phyloP scores from a whole-genome alignment of 257 asterid genomes.

The Solanum okadae region DNA sequence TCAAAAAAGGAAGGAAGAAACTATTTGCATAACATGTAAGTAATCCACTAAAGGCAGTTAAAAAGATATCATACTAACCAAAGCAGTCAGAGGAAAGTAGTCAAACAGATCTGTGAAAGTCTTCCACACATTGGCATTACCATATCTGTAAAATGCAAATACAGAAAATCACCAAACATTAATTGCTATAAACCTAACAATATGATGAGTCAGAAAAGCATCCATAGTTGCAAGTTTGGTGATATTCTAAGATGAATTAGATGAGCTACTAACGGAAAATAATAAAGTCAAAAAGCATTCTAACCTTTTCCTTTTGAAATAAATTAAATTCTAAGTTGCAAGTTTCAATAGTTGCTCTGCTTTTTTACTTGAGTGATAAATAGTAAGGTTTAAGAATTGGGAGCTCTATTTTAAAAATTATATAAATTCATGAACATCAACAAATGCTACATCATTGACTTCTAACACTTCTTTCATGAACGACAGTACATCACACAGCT shows the following conservation, averaged over 20 bases:
- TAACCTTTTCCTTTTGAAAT: background rate
- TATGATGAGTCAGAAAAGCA: background rate
- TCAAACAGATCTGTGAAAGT: slow-evolving; percentile 21
- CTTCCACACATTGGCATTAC: slow-evolving; percentile 24
- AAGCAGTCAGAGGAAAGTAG: slow-evolving; percentile 21
- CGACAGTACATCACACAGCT: background rate
- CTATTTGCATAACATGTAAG: background rate
- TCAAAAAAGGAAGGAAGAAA: background rate
- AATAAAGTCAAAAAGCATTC: background rate
- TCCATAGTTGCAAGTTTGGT: background rate
- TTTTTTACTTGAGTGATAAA: background rate
- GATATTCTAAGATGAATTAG: background rate
- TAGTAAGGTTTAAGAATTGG: background rate
- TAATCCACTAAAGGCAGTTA: background rate
- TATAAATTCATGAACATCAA: background rate
- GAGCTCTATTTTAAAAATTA: background rate
- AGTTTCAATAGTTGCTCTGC: background rate
- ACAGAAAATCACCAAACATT: background rate
- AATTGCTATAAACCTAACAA: background rate
- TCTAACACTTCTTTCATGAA: background rate
- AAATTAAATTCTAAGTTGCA: background rate
- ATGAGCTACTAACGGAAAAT: background rate
- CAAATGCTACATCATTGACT: background rate
- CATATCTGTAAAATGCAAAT: slow-evolving; percentile 10
- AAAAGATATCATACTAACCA: slow-evolving; percentile 7